phyloP scores from a whole-genome alignment of 2,329 filamentous ascomycete species.

The Botryotinia calthae region DNA sequence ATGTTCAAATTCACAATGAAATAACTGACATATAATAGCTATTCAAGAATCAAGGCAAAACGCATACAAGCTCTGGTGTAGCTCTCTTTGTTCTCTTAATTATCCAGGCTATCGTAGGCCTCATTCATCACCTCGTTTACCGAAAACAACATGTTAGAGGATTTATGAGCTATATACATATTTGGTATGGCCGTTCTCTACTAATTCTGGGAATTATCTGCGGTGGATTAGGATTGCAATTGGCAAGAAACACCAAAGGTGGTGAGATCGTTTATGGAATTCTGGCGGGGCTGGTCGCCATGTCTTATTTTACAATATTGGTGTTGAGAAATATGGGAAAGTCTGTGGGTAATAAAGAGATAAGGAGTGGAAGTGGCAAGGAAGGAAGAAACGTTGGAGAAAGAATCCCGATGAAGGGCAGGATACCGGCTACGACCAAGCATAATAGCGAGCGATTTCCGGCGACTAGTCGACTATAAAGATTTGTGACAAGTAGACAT shows the following conservation, averaged over 20 bases:
- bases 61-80: conserved; percentile 56
- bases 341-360: not conserved
- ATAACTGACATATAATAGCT: conserved; percentile 40
- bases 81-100: conserved; percentile 53
- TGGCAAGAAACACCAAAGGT: conserved; percentile 43
- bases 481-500: not conserved
- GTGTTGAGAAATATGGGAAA: not conserved
- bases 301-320: conserved; percentile 42
- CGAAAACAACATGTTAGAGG: conserved; percentile 45
- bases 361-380: not conserved
- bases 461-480: not conserved
- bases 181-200: conserved; percentile 60
- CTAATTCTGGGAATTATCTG: conserved; percentile 61
- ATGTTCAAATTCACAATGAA: not conserved
- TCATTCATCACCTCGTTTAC: conserved; percentile 56
- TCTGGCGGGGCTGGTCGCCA: conserved; percentile 49
- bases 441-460: not conserved
- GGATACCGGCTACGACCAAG: not conserved
- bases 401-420: not conserved
- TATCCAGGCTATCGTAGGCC: conserved; percentile 57
- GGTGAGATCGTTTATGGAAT: conserved; percentile 56
- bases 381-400: not conserved
- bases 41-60: conserved; percentile 42
- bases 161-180: conserved; percentile 54
- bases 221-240: conserved; percentile 58